Evolutionary conservation across 2,329 filamentous ascomycete species (phyloP).

Genomic region (Arthrinium phaeospermum): DNA sequence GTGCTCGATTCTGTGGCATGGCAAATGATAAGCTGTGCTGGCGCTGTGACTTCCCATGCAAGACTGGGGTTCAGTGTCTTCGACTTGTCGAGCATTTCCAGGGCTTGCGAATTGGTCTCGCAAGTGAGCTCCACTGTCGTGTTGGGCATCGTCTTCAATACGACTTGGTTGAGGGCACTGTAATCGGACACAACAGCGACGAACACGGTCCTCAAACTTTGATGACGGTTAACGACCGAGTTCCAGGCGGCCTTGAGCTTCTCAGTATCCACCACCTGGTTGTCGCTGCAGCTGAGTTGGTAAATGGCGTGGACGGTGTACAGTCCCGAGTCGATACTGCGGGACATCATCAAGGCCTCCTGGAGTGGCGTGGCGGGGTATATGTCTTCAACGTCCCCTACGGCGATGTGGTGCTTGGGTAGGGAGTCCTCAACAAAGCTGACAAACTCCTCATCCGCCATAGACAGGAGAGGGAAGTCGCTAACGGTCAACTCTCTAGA

Average conservation of each 20-base stretch:
- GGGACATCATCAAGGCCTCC: constrained; percentile 37
- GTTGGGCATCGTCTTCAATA: constrained; percentile 16
- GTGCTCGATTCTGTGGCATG: constrained; percentile 22
- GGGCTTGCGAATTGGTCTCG: constrained; percentile 15
- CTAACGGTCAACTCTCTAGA: constrained; percentile 35
- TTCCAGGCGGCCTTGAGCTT: constrained; percentile 21
- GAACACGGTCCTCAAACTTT: constrained; percentile 22
- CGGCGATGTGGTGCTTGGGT: constrained; percentile 22
- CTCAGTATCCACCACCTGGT: not conserved
- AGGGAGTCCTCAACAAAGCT: constrained; percentile 27
- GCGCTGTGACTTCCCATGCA: constrained; percentile 32
- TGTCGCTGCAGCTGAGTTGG: not conserved
- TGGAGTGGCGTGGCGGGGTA: constrained; percentile 62
- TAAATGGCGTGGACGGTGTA: constrained; percentile 18
- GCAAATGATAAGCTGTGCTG: constrained; percentile 32
- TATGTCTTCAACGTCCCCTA: constrained; percentile 51
- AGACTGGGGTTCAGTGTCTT: constrained; percentile 15
- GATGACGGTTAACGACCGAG: constrained; percentile 22
- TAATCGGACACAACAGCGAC: constrained; percentile 18
- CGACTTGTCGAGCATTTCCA: constrained; percentile 10
- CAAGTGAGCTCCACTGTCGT: constrained; percentile 5
- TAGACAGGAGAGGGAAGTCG: constrained; percentile 41
- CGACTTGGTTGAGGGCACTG: constrained; percentile 21
- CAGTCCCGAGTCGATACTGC: constrained; percentile 21
- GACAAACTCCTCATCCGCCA: constrained; percentile 37